Base-by-base conservation (phyloP, 805 yeast species). In the Saccharomycopsis sp. region DNA sequence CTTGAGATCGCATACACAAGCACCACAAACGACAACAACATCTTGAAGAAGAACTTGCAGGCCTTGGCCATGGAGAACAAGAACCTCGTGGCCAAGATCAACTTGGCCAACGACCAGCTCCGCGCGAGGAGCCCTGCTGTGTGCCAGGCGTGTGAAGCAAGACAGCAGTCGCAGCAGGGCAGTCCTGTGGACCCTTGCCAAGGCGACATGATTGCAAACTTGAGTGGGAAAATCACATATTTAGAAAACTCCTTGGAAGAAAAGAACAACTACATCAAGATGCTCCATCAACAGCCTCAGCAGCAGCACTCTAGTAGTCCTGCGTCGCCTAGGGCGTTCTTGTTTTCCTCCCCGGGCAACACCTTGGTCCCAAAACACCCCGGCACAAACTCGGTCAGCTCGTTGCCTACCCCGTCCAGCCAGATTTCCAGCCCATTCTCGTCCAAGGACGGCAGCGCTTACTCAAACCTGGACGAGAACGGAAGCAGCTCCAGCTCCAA, bases 1-100 rank as follows among this genome's bases (percentile, higher is more conserved):
- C 72, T 69, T 51, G 85, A 75, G 42, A 40, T 57, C 31, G 54
- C 50, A 32, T 50, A 52, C 33, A 54, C 45, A 12, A 46, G 38
- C 23, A 29, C 34, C n/a, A 36, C 20, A 16, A 46, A 43, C 30
- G 48, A 43, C 17, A 30, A 38, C 27, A 38, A 23, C 13, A 30
- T 39, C 8, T 34, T 47, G 9, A 43, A 45, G 29, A 46, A 43
- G 36, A 43, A 36, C 13, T 36, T 35, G 41, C 41, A 43, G 30
- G 7, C 33, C 38, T 6, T 48, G 35, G 9, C 38, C 29, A 12
- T 27, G 35, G 41, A 33, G 16, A 37, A 36, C 16, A 42, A 33
- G 22, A 12, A 16, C 10, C 22, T 39, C 3, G 10, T 34, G 10
- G 6, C 5, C 15, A 33, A 22, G 17, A n/a, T 26, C 9, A 34